Percentiles rank a stretch among this genome's conserved stretches.
Conservation (phyloP, 106 monocot genomes). For the Acorus calamus region DNA sequence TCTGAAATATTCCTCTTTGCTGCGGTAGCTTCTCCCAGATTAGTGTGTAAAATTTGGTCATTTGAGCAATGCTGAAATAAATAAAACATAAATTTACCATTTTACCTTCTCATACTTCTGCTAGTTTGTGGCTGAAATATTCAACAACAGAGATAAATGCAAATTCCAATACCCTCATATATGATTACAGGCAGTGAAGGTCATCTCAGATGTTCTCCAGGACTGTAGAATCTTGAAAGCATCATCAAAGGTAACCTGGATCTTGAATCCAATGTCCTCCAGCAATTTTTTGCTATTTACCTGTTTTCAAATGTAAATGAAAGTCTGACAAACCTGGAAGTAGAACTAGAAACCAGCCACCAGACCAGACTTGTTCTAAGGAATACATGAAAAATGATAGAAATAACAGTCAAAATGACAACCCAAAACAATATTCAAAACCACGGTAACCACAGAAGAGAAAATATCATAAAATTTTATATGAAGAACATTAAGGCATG, state of each 20-base stretch:
- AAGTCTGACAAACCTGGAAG: background rate
- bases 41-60: slow-evolving; percentile 70
- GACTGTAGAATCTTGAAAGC: slow-evolving; percentile 42
- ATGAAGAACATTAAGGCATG: background rate
- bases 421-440: background rate
- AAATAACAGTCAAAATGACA: background rate
- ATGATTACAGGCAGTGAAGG: slow-evolving; percentile 15
- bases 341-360: background rate
- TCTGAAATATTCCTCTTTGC: slow-evolving; percentile 24
- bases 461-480: background rate
- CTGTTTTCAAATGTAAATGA: slow-evolving; percentile 18
- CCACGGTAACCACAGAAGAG: background rate
- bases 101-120: background rate
- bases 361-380: too few relatives aligned
- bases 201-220: slow-evolving; percentile 28
- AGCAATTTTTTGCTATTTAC: slow-evolving; percentile 68
- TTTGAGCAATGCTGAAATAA: slow-evolving; percentile 56
- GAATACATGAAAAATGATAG: too few relatives aligned
- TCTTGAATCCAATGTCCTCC: slow-evolving; percentile 76
- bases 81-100: background rate
- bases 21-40: slow-evolving; percentile 31
- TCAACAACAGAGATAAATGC: background rate
- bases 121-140: background rate
- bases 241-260: slow-evolving; percentile 62
- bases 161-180: background rate